Conservation (phyloP, 345 rosid species). For the Boechera stricta region DNA sequence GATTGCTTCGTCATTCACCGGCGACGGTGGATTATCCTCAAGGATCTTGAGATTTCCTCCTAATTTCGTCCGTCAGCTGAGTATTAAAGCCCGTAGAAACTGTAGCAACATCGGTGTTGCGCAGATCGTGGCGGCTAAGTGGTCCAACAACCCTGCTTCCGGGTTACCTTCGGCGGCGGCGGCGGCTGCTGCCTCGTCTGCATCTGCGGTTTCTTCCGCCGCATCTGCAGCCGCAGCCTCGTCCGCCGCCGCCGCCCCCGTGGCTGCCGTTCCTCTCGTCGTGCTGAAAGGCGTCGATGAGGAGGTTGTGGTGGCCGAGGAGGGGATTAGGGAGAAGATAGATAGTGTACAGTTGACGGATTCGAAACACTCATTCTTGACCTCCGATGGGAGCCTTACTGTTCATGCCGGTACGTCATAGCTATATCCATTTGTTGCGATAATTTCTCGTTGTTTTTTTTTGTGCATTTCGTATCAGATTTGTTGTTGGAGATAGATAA, state of each 20-base stretch:
- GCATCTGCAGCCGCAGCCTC: slow-evolving; percentile 40
- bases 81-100: slow-evolving; percentile 94
- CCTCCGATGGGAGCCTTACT: slow-evolving; percentile 85
- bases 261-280: slow-evolving; percentile 54
- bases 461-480: not conserved
- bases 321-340: slow-evolving; percentile 50
- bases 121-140: slow-evolving; percentile 95
- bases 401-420: slow-evolving; percentile 83
- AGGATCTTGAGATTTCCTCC: slow-evolving; percentile 89
- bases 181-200: slow-evolving; percentile 54
- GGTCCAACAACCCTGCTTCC: slow-evolving; percentile 70
- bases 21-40: slow-evolving; percentile 71
- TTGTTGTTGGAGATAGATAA: slow-evolving; percentile 7
- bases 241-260: slow-evolving; percentile 49
- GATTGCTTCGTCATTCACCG: slow-evolving; percentile 41
- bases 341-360: slow-evolving; percentile 59
- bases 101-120: slow-evolving; percentile 99
- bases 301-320: slow-evolving; percentile 55
- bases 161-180: slow-evolving; percentile 61
- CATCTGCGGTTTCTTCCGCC: slow-evolving; percentile 51
- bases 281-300: slow-evolving; percentile 45
- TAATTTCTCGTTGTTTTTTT: not conserved
- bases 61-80: slow-evolving; percentile 95
- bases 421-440: slow-evolving; percentile 11
- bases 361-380: slow-evolving; percentile 61